Evolutionary conservation across 192 early-diverging fungal genomes (phyloP).

Genomic region (Coemansia sp.): DNA sequence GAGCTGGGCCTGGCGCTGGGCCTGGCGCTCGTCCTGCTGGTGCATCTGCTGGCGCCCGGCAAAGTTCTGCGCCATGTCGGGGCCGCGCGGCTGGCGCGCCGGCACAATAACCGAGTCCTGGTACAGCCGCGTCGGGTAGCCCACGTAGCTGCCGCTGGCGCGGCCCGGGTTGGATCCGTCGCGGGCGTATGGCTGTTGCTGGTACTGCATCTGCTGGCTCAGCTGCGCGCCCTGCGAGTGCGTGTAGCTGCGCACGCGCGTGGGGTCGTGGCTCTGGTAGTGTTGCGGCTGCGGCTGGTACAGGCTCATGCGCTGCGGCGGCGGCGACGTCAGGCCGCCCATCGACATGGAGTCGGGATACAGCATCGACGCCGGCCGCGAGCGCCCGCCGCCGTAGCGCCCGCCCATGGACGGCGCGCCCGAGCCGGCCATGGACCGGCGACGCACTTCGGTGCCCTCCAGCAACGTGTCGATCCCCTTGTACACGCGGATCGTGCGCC

Average conservation of each 20-base stretch:
- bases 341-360: constrained; percentile 47
- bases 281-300: constrained; percentile 21
- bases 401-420: constrained; percentile 1
- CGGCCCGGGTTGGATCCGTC: constrained; percentile 30
- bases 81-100: constrained; percentile 68
- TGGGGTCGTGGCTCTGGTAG: constrained; percentile 29
- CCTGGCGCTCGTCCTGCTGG: constrained; percentile 47
- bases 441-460: constrained; percentile 44
- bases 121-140: constrained; percentile 54
- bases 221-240: constrained; percentile 45
- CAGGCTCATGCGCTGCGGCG: constrained; percentile 30
- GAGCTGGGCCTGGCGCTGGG: constrained; percentile 48
- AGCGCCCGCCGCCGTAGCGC: constrained; percentile 39
- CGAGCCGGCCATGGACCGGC: constrained; percentile 40
- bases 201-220: constrained; percentile 19
- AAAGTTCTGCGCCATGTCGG: constrained; percentile 70
- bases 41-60: constrained; percentile 56
- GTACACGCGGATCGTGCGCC: constrained; percentile 48
- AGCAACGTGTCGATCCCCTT: constrained; percentile 48
- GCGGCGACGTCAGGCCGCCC: constrained; percentile 33
- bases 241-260: constrained; percentile 44
- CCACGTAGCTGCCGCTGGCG: constrained; percentile 53
- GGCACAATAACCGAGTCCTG: constrained; percentile 63
- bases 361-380: constrained; percentile 45
- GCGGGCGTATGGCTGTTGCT: constrained; percentile 34